Conservation (phyloP, 176 grass and related monocot species). For the Musa beccarii region DNA sequence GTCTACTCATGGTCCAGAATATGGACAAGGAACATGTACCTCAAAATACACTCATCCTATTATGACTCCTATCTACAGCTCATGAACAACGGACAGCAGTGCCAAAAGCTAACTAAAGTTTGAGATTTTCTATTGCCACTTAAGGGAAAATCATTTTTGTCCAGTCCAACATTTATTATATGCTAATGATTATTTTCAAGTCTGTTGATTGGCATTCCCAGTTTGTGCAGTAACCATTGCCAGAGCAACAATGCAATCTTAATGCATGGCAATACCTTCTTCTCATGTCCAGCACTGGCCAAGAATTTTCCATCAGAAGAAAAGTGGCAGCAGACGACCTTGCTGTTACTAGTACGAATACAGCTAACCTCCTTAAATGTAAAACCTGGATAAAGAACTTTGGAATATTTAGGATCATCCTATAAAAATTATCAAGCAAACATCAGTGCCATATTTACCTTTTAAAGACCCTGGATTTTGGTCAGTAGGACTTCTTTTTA, state of each 20-base stretch:
- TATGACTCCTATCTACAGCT: too few relatives aligned
- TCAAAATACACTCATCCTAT: too few relatives aligned
- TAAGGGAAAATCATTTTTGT: too few relatives aligned
- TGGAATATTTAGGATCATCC: conserved; percentile 3
- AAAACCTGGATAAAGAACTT: conserved; percentile 58
- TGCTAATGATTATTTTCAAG: too few relatives aligned
- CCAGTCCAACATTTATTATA: too few relatives aligned
- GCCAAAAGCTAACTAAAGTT: too few relatives aligned
- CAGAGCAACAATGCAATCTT: too few relatives aligned
- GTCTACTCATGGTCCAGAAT: neutral
- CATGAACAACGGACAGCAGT: too few relatives aligned
- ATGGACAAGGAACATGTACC: too few relatives aligned
- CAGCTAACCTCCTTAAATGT: conserved; percentile 69
- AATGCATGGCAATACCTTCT: conserved; percentile 42
- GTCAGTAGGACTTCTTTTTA: conserved; percentile 9
- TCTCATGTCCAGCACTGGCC: conserved; percentile 96
- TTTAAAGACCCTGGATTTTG: conserved; percentile 51
- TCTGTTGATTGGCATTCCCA: too few relatives aligned
- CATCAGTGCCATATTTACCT: conserved; percentile 25
- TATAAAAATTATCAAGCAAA: neutral
- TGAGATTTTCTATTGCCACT: too few relatives aligned
- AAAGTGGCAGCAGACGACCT: conserved; percentile 93
- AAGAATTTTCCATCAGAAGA: conserved; percentile 90
- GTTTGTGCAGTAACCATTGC: too few relatives aligned
- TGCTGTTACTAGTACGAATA: conserved; percentile 82